A percentile compares a stretch with the other conserved stretches of the same genome.
Evolutionary conservation across 257 asterid genomes (phyloP).

Genomic region (Plantago ovata): DNA sequence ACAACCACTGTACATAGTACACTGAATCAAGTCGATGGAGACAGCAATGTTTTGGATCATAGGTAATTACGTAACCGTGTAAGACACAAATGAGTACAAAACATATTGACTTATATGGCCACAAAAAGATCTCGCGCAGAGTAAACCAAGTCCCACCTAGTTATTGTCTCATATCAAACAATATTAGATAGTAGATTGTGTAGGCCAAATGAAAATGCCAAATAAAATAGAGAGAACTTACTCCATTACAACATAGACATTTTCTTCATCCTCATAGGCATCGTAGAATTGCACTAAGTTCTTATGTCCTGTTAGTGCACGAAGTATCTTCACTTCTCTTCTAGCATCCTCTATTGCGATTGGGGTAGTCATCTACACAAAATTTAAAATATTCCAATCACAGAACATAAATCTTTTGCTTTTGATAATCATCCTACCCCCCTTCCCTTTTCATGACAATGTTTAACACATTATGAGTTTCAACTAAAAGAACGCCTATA

Average conservation of each 20-base stretch:
- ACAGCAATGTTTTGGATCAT: no score
- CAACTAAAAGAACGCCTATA: no score
- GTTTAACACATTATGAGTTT: no score
- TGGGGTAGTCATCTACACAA: constrained; percentile 53
- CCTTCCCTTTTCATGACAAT: no score
- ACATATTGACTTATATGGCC: no score
- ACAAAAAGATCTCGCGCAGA: no score
- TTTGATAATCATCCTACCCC: no score
- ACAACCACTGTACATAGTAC: no score
- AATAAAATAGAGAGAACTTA: constrained; percentile 31
- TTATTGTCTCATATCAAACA: not conserved
- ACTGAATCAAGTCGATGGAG: not conserved
- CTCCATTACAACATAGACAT: constrained; percentile 63
- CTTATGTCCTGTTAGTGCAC: constrained; percentile 50
- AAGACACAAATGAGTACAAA: no score
- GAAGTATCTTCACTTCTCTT: constrained; percentile 59
- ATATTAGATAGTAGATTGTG: not conserved
- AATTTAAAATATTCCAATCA: constrained; percentile 7
- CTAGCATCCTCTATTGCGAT: constrained; percentile 58
- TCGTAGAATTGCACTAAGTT: constrained; percentile 55
- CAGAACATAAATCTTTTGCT: not conserved
- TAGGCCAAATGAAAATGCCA: not conserved
- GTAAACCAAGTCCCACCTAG: no score
- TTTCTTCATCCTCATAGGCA: constrained; percentile 55
- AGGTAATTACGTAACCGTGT: no score